phyloP scores from a whole-genome alignment of 2,329 filamentous ascomycete genomes.

The Taxawa tesnikishii region DNA sequence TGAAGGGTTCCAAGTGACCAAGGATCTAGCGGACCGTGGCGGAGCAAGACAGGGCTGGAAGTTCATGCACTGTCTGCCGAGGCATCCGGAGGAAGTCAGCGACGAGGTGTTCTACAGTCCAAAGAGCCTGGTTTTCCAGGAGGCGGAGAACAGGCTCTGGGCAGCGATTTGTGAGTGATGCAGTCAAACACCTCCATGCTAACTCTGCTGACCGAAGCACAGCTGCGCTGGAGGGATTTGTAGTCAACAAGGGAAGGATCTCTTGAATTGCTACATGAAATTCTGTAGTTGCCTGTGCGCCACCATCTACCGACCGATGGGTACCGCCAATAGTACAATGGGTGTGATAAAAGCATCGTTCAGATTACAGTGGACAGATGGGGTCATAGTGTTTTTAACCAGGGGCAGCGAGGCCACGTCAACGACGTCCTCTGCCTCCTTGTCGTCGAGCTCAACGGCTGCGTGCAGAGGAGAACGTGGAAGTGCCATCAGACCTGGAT shows the following conservation, averaged over 20 bases:
- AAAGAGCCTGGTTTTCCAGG: conserved; percentile 77
- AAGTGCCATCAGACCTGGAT: conserved; percentile 73
- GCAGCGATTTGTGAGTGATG: conserved; percentile 62
- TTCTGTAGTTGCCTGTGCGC: neutral
- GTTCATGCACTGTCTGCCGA: conserved; percentile 96
- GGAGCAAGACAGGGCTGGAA: conserved; percentile 85
- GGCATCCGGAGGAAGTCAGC: conserved; percentile 82
- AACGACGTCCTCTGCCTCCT: conserved; percentile 89
- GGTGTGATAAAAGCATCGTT: no score
- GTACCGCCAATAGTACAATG: no score
- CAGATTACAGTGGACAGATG: no score
- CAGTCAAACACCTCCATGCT: conserved; percentile 1
- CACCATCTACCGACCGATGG: no score
- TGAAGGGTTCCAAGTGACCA: conserved; percentile 81
- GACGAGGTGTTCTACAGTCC: conserved; percentile 90
- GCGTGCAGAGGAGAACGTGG: conserved; percentile 81
- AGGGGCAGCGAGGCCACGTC: conserved; percentile 89
- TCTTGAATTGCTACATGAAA: conserved; percentile 2
- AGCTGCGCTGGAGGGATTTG: conserved; percentile 75
- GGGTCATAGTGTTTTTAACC: conserved; percentile 52
- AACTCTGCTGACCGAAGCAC: conserved; percentile 8
- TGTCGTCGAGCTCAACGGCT: conserved; percentile 53
- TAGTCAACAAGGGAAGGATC: conserved; percentile 86
- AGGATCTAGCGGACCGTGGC: conserved; percentile 68
- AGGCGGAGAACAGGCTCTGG: conserved; percentile 92